A percentile compares a stretch with the other conserved stretches of the same genome.
Conservation (phyloP, 2,329 filamentous ascomycete genomes). For the Hirsutella thompsonii region DNA sequence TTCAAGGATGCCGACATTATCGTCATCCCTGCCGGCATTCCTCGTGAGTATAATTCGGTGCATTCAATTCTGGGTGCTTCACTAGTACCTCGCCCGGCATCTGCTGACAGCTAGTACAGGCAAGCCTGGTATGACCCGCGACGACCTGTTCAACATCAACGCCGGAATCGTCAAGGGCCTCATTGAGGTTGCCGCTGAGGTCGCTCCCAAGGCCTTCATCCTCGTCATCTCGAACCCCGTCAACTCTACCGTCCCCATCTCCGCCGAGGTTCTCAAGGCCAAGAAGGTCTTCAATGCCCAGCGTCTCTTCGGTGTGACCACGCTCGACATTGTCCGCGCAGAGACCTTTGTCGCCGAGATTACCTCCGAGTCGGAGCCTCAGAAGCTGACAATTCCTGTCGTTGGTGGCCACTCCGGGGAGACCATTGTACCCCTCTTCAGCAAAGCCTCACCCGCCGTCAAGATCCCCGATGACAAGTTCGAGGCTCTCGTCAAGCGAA, state of each 20-base stretch:
- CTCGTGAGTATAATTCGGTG: constrained; percentile 49
- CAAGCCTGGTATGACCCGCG: constrained; percentile 98
- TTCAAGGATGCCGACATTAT: constrained; percentile 92
- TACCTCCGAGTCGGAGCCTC: constrained; percentile 67
- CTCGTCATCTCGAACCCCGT: constrained; percentile 99
- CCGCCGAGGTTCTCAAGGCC: constrained; percentile 90
- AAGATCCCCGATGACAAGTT: constrained; percentile 82
- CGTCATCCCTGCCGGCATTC: constrained; percentile 95
- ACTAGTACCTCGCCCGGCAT: background rate
- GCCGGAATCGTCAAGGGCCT: constrained; percentile 94
- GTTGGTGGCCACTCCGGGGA: constrained; percentile 95
- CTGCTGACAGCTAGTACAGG: constrained; percentile 34
- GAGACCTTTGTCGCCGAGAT: constrained; percentile 92
- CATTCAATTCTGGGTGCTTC: background rate
- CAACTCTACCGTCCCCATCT: constrained; percentile 97
- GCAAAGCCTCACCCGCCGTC: constrained; percentile 69
- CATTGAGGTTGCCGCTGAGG: constrained; percentile 76
- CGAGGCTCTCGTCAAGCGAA: constrained; percentile 80
- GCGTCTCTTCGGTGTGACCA: constrained; percentile 96
- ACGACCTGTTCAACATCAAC: constrained; percentile 99
- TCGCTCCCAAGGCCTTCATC: constrained; percentile 84
- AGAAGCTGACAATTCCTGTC: constrained; percentile 77
- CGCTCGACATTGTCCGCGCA: constrained; percentile 93
- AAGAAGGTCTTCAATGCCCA: constrained; percentile 89
- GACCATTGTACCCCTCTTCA: constrained; percentile 96